Percentiles rank a stretch among this genome's conserved stretches.
These are phyloP conservation scores for Jackrogersella multiformis DNA, from an alignment of 495 filamentous ascomycete species.

Conservation along the genomic window DNA sequence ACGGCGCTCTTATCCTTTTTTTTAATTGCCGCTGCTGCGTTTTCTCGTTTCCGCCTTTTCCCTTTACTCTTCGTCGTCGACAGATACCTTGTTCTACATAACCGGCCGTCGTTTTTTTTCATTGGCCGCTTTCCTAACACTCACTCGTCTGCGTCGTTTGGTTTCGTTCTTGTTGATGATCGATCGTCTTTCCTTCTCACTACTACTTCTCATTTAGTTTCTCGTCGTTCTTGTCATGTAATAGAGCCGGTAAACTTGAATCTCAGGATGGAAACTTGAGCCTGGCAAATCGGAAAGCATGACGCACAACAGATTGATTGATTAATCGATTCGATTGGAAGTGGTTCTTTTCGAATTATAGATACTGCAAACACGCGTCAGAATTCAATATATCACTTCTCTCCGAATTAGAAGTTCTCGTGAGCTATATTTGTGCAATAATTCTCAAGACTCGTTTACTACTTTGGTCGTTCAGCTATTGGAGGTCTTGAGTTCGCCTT, in stretches of 20 bases:
- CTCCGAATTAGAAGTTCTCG: neutral
- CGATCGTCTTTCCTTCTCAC: conserved; percentile 15
- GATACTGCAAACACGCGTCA: conserved; percentile 36
- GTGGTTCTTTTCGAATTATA: conserved; percentile 43
- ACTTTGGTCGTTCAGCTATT: neutral
- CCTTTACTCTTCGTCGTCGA: conserved; percentile 30
- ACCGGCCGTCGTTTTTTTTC: conserved; percentile 40
- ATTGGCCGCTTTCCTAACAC: conserved; percentile 35
- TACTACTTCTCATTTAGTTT: conserved; percentile 8
- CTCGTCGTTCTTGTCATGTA: conserved; percentile 28
- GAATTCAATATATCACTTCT: conserved; percentile 45
- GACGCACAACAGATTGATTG: conserved; percentile 44
- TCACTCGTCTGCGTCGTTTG: conserved; percentile 17
- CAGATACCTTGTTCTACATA: conserved; percentile 56
- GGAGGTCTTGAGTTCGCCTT: too few relatives aligned
- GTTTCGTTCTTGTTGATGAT: conserved; percentile 23
- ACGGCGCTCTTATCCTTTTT: conserved; percentile 56
- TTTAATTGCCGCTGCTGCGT: conserved; percentile 51
- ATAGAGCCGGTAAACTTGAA: conserved; percentile 36
- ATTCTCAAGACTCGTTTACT: neutral
- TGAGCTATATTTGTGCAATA: neutral
- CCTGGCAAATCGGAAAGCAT: conserved; percentile 33
- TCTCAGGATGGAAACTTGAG: conserved; percentile 40
- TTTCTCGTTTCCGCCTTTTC: conserved; percentile 28
- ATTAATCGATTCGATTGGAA: conserved; percentile 38